Percentiles rank a stretch among this genome's conserved stretches.
Evolutionary conservation across 352 stramenopile genomes (phyloP).

Genomic region (Globisporangium uncinulatum): DNA sequence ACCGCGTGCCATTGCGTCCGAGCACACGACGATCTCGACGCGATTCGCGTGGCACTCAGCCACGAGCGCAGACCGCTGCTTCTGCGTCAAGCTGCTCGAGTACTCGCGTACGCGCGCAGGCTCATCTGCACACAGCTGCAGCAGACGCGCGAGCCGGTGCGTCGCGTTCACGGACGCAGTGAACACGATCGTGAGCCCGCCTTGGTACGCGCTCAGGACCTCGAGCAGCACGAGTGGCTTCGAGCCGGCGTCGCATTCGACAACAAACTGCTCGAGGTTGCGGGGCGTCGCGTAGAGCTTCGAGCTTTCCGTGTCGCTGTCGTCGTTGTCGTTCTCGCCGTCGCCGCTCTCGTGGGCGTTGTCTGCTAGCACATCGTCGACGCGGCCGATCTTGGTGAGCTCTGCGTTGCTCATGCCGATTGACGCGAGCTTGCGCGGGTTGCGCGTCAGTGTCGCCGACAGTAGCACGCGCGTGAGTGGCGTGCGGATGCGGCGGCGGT

Average conservation of each 20-base stretch:
- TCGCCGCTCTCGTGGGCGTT: slow-evolving; percentile 53
- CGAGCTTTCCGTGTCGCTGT: slow-evolving; percentile 17
- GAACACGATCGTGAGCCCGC: slow-evolving; percentile 91
- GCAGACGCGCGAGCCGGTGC: slow-evolving; percentile 91
- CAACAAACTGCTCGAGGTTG: slow-evolving; percentile 84
- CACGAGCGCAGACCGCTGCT: slow-evolving; percentile 68
- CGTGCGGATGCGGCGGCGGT: slow-evolving; percentile 67
- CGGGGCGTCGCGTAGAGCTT: slow-evolving; percentile 77
- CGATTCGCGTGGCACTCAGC: slow-evolving; percentile 64
- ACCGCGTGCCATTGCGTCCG: slow-evolving; percentile 90
- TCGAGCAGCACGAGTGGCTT: slow-evolving; percentile 95
- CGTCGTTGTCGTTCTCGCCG: slow-evolving; percentile 23
- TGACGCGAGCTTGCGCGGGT: slow-evolving; percentile 94
- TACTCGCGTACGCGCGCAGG: slow-evolving; percentile 69
- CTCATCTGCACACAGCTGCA: slow-evolving; percentile 83
- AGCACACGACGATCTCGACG: slow-evolving; percentile 85
- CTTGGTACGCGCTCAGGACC: slow-evolving; percentile 81
- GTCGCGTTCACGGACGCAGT: slow-evolving; percentile 95
- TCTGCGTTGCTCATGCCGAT: slow-evolving; percentile 95
- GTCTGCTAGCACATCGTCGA: slow-evolving; percentile 52
- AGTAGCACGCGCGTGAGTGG: slow-evolving; percentile 94
- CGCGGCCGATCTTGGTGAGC: slow-evolving; percentile 83
- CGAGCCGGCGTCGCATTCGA: slow-evolving; percentile 91
- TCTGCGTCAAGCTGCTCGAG: slow-evolving; percentile 76
- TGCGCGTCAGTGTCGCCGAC: slow-evolving; percentile 96